A percentile compares a stretch with the other conserved stretches of the same genome.
Conservation (phyloP, 179 eudicot genomes). For the Corrigiola litoralis region DNA sequence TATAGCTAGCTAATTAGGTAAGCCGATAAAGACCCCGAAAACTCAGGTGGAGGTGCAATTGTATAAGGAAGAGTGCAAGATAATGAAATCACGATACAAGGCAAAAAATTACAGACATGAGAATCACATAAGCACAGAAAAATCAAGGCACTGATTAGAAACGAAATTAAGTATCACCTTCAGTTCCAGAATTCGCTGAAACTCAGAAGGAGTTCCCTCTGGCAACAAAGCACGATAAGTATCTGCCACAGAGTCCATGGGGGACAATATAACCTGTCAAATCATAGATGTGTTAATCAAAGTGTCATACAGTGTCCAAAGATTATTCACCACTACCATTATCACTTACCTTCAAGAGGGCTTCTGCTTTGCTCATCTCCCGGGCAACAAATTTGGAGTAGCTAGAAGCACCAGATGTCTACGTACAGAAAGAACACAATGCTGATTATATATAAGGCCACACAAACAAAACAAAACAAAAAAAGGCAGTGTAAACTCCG, state of each 20-base stretch:
- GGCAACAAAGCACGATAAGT: conserved; percentile 93
- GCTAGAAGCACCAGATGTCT: conserved; percentile 84
- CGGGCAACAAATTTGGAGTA: conserved; percentile 90
- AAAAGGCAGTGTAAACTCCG: background rate
- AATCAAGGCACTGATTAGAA: background rate
- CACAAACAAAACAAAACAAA: background rate
- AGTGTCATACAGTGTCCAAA: background rate
- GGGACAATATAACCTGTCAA: conserved; percentile 86
- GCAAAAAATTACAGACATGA: background rate
- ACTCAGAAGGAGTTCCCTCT: conserved; percentile 90
- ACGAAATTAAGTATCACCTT: conserved; percentile 45
- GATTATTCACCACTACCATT: background rate
- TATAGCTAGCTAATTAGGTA: too few species aligned
- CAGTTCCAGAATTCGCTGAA: conserved; percentile 89
- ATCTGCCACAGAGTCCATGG: conserved; percentile 93
- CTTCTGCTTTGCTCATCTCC: conserved; percentile 99
- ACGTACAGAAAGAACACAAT: conserved; percentile 11
- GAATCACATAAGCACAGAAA: background rate
- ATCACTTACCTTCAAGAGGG: conserved; percentile 66
- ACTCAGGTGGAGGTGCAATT: too few species aligned
- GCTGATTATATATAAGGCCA: conserved; percentile 1
- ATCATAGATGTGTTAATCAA: conserved; percentile 11
- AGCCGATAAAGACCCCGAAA: too few species aligned
- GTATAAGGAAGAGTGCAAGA: too few species aligned
- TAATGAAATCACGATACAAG: too few species aligned